Base-by-base conservation (phyloP, 169 alveolate species). In the Babesia divergens region DNA sequence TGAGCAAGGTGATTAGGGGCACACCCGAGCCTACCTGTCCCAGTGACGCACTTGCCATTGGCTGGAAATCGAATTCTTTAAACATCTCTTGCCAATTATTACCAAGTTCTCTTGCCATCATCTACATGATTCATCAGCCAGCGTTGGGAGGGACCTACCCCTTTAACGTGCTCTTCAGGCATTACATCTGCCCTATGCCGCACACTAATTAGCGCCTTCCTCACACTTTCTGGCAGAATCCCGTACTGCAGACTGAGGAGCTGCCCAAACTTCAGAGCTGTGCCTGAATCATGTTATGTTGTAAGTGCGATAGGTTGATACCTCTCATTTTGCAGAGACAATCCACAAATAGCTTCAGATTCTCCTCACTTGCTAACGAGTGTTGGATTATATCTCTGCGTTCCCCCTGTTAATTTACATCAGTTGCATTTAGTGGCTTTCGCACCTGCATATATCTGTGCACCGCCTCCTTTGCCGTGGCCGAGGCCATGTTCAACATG, bases 131-230 rank as follows among this genome's bases (percentile, higher is more conserved):
- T 18, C 26, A 42, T 1, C 9, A 22, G 13, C 7, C 16, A 11
- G 8, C 35, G 1, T 8, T 5, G 4, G 40, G 67, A n/a, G n/a
- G n/a, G n/a, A n/a, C n/a, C 5, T 55, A 77, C 82, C 59, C 26
- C 20, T 2, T 55, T 51, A 35, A 95, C 91, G 66, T 94, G 93
- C 47, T 74, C 59, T 51, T 74, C 69, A 2, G 97, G 95, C 98
- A 94, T 94, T n/a, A 93, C 86, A 62, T 94, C 97, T n/a, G 98
- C 98, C 42, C 86, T 89, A 65, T 91, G 74, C 49, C 95, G 75
- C n/a, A 96, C 95, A 28, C 86, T 75, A 54, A 90, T 92, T 60
- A 94, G 77, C 1, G 98, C 98, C 44, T 86, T 64, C 49, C 74
- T 69, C 65, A 94, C 81, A 1, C 87, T 84, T 26, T 92, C 93